Evolutionary conservation across 352 stramenopile species (phyloP).

Genomic region (Pythium guiyangense): DNA sequence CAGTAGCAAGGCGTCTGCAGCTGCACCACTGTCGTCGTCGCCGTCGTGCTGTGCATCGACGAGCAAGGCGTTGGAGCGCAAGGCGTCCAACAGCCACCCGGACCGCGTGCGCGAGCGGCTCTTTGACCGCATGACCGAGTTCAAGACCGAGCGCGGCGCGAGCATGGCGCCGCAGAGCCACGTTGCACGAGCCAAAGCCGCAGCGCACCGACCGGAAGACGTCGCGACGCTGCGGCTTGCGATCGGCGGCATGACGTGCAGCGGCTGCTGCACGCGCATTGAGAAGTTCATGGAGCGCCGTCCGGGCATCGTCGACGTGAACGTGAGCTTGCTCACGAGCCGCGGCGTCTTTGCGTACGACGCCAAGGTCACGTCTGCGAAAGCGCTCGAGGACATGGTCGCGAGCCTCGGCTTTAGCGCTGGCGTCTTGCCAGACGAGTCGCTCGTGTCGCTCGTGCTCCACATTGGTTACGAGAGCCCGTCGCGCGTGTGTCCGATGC

Average conservation of each 20-base stretch:
- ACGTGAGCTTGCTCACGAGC: conserved; percentile 63
- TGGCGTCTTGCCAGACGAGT: conserved; percentile 41
- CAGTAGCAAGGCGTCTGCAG: not conserved
- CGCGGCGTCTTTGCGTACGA: conserved; percentile 48
- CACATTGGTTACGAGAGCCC: conserved; percentile 31
- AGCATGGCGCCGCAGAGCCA: conserved; percentile 8
- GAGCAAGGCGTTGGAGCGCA: conserved; percentile 1
- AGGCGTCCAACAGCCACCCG: conserved; percentile 7
- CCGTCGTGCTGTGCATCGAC: conserved; percentile 9
- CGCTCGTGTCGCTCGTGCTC: conserved; percentile 47
- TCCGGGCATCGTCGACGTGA: conserved; percentile 50
- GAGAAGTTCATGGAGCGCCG: conserved; percentile 59
- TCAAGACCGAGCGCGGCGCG: conserved; percentile 22
- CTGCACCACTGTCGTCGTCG: not conserved
- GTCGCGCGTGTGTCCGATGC: conserved; percentile 14
- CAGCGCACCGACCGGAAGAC: not conserved
- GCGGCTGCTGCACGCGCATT: conserved; percentile 82
- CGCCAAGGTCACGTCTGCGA: conserved; percentile 34
- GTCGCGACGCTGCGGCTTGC: conserved; percentile 33
- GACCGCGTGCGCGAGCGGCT: conserved; percentile 22
- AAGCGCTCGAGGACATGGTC: conserved; percentile 60
- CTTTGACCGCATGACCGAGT: conserved; percentile 34
- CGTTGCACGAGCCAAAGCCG: not conserved
- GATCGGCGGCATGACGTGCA: conserved; percentile 86
- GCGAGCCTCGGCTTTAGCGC: conserved; percentile 68